Base-by-base conservation (phyloP, 805 yeast species). In the Pichia scutulata region DNA sequence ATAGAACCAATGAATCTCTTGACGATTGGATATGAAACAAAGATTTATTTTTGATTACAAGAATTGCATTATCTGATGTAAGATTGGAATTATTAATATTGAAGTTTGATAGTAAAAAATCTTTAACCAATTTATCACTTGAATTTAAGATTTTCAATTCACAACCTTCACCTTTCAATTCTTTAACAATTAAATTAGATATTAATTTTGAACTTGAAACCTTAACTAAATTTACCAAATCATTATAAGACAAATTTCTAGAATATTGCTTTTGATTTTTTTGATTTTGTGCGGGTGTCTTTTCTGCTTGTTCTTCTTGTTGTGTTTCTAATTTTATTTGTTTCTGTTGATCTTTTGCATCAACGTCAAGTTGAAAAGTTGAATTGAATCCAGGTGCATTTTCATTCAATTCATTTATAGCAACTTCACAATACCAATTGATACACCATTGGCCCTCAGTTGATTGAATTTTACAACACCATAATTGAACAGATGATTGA, bases 381-480 rank as follows among this genome's bases (percentile, higher is more conserved):
- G 41, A 21, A 21, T 44, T 19, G 13, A 45, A 16, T 16, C 25
- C 48, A 1, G 40, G 26, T 16, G 46, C 37, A 21, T 36, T 19
- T n/a, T 50, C 43, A 37, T 43, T 46, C 16, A 50, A 23, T 23
- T 50, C 52, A 41, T 47, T 45, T 5, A 57, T n/a, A 23, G 54
- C 28, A 7, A 62, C 52, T 16, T 65, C 60, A 45, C 72, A 74
- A 18, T 69, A 66, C 82, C 82, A 78, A 47, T 72, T 73, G n/a
- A 79, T 62, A 24, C 69, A 67, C 83, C 84, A 79, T 48, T 74
- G 78, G 7, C 82, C 82, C 46, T 72, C 68, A 14, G 71, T 62
- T 3, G 78, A 70, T 54, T 68, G 71, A 45, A 78, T 70, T 42
- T 77, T 65, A 8, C 81, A 72, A 21, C 78, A 79, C 78, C 77